These are phyloP conservation scores for Dactylonectria macrodidyma DNA, from an alignment of 2,329 filamentous ascomycete species.

Conservation along the genomic window DNA sequence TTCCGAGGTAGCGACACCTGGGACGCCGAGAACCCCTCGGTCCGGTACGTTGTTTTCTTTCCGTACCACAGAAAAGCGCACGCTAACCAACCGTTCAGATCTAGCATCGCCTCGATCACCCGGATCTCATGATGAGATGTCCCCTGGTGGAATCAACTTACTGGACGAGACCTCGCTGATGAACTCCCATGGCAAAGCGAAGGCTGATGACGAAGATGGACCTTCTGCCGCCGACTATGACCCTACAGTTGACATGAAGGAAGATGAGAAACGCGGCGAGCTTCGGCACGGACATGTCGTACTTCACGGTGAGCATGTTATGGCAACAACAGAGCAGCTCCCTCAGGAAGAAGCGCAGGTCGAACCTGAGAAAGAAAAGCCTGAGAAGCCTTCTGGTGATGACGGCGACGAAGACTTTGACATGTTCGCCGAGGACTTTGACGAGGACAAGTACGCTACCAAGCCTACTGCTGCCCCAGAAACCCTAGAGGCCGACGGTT, in stretches of 20 bases:
- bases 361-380: slow-evolving; percentile 46
- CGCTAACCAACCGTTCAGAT: slow-evolving; percentile 50
- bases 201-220: slow-evolving; percentile 71
- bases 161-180: slow-evolving; percentile 77
- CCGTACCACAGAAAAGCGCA: background rate
- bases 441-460: slow-evolving; percentile 75
- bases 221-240: slow-evolving; percentile 96
- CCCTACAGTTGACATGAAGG: slow-evolving; percentile 88
- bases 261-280: slow-evolving; percentile 82
- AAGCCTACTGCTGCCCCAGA: slow-evolving; percentile 56
- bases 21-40: slow-evolving; percentile 63
- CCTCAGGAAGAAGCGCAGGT: slow-evolving; percentile 46
- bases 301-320: slow-evolving; percentile 62
- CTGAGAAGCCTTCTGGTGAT: slow-evolving; percentile 45
- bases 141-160: slow-evolving; percentile 74
- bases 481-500: slow-evolving; percentile 60
- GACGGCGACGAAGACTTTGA: slow-evolving; percentile 81
- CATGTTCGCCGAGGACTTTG: slow-evolving; percentile 91
- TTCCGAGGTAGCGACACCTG: slow-evolving; percentile 55
- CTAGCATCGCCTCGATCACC: slow-evolving; percentile 60
- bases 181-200: slow-evolving; percentile 68
- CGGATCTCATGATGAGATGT: slow-evolving; percentile 66
- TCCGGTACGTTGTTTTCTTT: slow-evolving; percentile 59
- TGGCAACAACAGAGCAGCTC: slow-evolving; percentile 45
- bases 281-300: slow-evolving; percentile 71